These are phyloP conservation scores for Curvularia eragrostidis DNA, from an alignment of 2,329 filamentous ascomycete species.

Conservation along the genomic window DNA sequence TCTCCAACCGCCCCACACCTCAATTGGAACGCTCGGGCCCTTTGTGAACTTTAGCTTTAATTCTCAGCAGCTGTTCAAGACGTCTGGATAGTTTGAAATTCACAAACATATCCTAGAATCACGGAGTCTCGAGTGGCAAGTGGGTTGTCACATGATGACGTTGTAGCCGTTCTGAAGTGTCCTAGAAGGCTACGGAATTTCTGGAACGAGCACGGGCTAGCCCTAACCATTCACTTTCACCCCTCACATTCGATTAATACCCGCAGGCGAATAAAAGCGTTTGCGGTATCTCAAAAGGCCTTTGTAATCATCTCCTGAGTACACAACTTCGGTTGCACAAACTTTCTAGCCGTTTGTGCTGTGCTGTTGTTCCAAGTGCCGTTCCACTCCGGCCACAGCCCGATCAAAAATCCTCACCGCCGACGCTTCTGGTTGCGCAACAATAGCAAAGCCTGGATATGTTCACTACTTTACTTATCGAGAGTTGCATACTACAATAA, in stretches of 20 bases:
- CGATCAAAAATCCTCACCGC: constrained; percentile 20
- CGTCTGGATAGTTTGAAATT: too few species aligned
- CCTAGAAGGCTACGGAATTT: constrained; percentile 18
- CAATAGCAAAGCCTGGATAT: constrained; percentile 9
- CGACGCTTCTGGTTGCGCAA: constrained; percentile 8
- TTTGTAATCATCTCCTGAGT: background rate
- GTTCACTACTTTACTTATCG: background rate
- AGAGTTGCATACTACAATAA: background rate
- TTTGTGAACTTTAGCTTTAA: background rate
- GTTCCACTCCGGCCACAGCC: constrained; percentile 9
- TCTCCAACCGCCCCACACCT: background rate
- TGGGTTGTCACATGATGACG: constrained; percentile 13
- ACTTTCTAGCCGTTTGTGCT: background rate
- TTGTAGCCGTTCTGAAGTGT: constrained; percentile 12
- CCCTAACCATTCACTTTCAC: constrained; percentile 6
- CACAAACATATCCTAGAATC: background rate
- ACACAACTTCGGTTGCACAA: background rate
- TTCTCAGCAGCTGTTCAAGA: background rate
- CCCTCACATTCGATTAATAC: constrained; percentile 6
- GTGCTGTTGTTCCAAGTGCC: constrained; percentile 5
- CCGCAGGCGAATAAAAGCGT: background rate
- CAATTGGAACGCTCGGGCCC: background rate
- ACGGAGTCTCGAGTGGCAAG: background rate
- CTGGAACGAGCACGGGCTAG: constrained; percentile 20
- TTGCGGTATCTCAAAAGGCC: background rate